Percentiles rank a stretch among this genome's conserved stretches.
phyloP scores from a whole-genome alignment of 805 yeast genomes.

The Saturnispora hagleri region DNA sequence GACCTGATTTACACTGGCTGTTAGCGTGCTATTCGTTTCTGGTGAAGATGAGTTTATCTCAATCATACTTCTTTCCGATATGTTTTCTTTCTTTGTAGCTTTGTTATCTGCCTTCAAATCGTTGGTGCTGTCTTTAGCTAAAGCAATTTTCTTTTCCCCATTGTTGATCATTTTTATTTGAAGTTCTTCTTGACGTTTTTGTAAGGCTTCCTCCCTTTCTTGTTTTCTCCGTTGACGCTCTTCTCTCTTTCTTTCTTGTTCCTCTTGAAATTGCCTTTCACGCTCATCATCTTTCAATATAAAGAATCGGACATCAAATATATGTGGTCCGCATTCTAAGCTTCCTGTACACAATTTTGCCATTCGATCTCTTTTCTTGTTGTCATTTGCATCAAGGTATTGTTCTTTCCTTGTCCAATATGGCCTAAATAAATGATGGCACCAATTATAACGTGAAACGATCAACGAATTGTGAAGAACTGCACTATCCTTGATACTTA shows the following conservation, averaged over 20 bases:
- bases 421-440: constrained; percentile 59
- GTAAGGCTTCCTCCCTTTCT: constrained; percentile 19
- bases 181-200: constrained; percentile 11
- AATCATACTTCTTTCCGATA: background rate
- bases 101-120: background rate
- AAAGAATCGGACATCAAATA: constrained; percentile 66
- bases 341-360: constrained; percentile 74
- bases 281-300: constrained; percentile 75
- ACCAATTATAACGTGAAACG: constrained; percentile 63
- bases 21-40: background rate
- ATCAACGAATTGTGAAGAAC: constrained; percentile 62
- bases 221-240: constrained; percentile 27
- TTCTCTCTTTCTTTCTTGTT: constrained; percentile 23
- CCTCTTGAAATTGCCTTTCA: constrained; percentile 34
- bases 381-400: constrained; percentile 37
- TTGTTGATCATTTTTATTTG: background rate
- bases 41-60: background rate
- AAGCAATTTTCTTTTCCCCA: background rate
- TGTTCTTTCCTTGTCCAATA: constrained; percentile 54
- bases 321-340: constrained; percentile 74
- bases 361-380: constrained; percentile 65
- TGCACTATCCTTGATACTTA: constrained; percentile 64
- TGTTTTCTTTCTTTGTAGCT: background rate
- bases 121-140: background rate
- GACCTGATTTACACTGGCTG: background rate